These are phyloP conservation scores for Flaveria sonorensis DNA, from an alignment of 129 eudicot species.

Conservation along the genomic window DNA sequence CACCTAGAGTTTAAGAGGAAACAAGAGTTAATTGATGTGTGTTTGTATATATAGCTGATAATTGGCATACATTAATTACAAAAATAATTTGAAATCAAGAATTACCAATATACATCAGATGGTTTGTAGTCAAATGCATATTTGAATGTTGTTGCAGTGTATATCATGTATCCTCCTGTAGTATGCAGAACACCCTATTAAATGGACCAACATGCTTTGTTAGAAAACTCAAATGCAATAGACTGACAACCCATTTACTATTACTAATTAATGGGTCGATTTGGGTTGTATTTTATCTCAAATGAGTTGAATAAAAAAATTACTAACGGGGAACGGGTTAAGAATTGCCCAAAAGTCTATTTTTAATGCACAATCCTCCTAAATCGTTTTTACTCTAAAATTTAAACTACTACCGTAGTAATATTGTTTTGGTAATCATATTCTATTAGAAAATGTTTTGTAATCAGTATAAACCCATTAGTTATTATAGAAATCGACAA, in stretches of 20 bases:
- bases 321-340: background rate
- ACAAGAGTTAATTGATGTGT: background rate
- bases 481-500: background rate
- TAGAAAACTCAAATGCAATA: slow-evolving; percentile 11
- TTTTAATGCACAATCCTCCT: background rate
- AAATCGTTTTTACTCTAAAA: background rate
- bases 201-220: slow-evolving; percentile 20
- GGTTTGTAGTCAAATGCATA: slow-evolving; percentile 97
- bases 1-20: slow-evolving; percentile 55
- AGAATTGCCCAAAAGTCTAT: background rate
- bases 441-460: background rate
- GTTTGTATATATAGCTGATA: background rate
- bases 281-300: background rate
- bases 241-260: background rate
- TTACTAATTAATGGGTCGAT: background rate
- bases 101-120: slow-evolving; percentile 84
- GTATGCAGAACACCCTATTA: slow-evolving; percentile 93
- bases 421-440: background rate
- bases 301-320: background rate
- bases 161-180: slow-evolving; percentile 98
- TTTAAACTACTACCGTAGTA: no score
- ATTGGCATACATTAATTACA: background rate
- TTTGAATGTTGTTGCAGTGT: slow-evolving; percentile 94
- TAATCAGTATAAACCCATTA: background rate
- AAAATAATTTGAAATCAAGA: background rate